Base-by-base conservation (phyloP, 805 yeast genomes). In the Hagleromyces aurorensis region DNA sequence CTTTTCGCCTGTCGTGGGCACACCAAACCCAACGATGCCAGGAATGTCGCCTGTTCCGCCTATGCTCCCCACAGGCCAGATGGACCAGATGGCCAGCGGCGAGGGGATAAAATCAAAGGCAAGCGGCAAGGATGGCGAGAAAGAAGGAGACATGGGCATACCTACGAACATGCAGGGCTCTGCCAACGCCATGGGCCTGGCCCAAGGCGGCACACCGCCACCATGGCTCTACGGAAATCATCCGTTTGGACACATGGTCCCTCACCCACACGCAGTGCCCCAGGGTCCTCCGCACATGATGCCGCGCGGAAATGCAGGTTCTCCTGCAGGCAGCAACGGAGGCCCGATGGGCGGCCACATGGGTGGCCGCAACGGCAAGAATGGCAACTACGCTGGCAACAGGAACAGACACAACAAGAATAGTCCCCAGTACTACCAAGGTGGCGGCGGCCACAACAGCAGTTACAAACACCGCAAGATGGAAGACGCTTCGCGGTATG, bases 401-500 rank as follows among this genome's bases (percentile, higher is more conserved):
- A 33, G 30, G 12, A 35, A 30, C 13, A 43, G 34, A 19, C 36
- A 37, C 28, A 43, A 36, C 8, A 38, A 25, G 13, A 27, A 19
- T 15, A 23, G 13, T 16, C 20, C 27, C 7, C 36, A 33, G 17
- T 33, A 37, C 23, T 18, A 33, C 16, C 37, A 33, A 12, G 30
- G 32, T 15, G 33, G 30, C 3, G 27, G 34, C 17, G 37, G 36
- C 11, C 33, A 38, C 15, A 27, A 32, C 10, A 19, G 23, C 21
- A 26, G 34, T 24, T 40, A 43, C 18, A 37, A 29, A 48, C 41
- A 55, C 47, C 39, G 46, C 14, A 45, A 45, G 33, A 28, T 41
- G 27, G 89, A 79, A 41, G 89, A 80, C 48, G 81, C 82, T 3
- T 61, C 83, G 5, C 74, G 72, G 49, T 81, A 75, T 44, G 65